Percentiles rank a stretch among this genome's conserved stretches.
phyloP scores from a whole-genome alignment of 129 eudicot genomes.

The Artemisia tridentata region DNA sequence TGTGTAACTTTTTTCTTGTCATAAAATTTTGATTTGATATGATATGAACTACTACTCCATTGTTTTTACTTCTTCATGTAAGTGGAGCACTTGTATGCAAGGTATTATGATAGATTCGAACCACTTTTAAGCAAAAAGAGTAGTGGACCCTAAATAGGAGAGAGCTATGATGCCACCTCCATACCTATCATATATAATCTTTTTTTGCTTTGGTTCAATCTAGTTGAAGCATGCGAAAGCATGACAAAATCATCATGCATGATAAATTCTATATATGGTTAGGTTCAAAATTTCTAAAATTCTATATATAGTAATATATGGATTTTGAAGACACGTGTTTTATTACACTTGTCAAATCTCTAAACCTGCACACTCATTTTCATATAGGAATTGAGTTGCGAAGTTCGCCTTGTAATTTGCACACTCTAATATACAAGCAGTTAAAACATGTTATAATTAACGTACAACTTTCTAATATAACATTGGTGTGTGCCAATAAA shows the following conservation, averaged over 20 bases:
- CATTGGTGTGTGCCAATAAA: too few relatives aligned
- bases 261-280: conserved; percentile 21
- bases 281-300: too few relatives aligned
- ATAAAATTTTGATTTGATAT: conserved; percentile 5
- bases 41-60: conserved; percentile 23
- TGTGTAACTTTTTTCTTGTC: background rate
- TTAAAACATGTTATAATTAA: too few relatives aligned
- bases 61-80: conserved; percentile 33
- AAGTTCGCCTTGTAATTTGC: too few relatives aligned
- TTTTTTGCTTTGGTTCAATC: conserved; percentile 7
- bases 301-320: conserved; percentile 21
- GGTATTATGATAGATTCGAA: conserved; percentile 29
- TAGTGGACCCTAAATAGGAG: conserved; percentile 29
- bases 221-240: conserved; percentile 64
- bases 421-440: too few relatives aligned
- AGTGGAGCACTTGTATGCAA: conserved; percentile 60
- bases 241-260: conserved; percentile 55
- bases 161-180: conserved; percentile 39
- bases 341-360: conserved; percentile 12
- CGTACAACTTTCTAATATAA: too few relatives aligned
- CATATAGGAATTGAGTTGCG: too few relatives aligned
- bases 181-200: conserved; percentile 21
- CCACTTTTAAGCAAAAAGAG: conserved; percentile 31
- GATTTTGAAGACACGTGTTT: background rate
- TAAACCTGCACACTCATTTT: too few relatives aligned